phyloP scores from a whole-genome alignment of 805 yeast genomes.

The Lachancea nothofagi region DNA sequence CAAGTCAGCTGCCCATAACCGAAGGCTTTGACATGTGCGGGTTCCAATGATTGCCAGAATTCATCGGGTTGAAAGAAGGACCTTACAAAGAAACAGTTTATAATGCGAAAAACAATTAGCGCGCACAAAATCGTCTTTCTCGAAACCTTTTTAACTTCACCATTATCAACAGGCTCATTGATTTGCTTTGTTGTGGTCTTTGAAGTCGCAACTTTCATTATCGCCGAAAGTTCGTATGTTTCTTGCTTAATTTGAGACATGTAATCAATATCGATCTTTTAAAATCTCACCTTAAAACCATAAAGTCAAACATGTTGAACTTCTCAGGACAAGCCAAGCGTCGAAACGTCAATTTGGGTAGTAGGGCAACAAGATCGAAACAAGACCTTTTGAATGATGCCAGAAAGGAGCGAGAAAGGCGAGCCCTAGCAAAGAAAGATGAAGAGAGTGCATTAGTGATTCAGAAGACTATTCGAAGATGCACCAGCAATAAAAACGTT shows the following conservation, averaged over 20 bases:
- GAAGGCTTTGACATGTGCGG: conserved; percentile 71
- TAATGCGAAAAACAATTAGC: conserved; percentile 40
- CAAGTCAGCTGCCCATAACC: conserved; percentile 85
- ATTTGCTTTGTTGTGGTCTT: not conserved
- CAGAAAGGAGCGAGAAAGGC: conserved; percentile 54
- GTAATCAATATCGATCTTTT: too few relatives aligned
- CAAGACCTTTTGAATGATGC: conserved; percentile 54
- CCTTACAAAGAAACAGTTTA: conserved; percentile 55
- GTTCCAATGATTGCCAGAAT: conserved; percentile 87
- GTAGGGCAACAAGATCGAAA: conserved; percentile 35
- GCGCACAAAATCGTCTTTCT: not conserved
- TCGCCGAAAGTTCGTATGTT: not conserved
- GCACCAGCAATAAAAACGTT: conserved; percentile 30
- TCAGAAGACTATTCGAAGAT: conserved; percentile 45
- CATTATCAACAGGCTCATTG: not conserved
- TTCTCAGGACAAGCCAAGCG: conserved; percentile 63
- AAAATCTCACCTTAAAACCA: not conserved
- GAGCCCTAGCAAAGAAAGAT: conserved; percentile 51
- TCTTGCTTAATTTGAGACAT: not conserved
- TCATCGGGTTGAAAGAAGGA: conserved; percentile 97
- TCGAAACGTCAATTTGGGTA: conserved; percentile 57
- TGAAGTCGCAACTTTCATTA: not conserved
- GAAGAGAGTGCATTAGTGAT: conserved; percentile 45
- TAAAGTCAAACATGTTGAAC: conserved; percentile 38
- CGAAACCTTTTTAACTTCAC: not conserved